These are phyloP conservation scores for Prunus yedoensis DNA, from an alignment of 331 rosid species.

Conservation along the genomic window DNA sequence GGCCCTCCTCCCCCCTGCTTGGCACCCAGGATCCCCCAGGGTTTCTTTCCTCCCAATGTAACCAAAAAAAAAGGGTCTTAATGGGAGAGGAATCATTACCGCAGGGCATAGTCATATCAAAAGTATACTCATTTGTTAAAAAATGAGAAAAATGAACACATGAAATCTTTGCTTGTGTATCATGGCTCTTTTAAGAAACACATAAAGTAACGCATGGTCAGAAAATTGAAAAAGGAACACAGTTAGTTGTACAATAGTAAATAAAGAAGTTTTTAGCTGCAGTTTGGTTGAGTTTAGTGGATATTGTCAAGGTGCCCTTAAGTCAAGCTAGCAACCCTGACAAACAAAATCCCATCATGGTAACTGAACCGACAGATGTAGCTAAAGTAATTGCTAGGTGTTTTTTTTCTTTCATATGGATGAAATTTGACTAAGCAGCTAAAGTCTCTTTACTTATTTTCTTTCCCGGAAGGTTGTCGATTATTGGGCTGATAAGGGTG, in stretches of 20 bases:
- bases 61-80: no score
- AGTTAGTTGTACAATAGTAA: not conserved
- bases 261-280: not conserved
- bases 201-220: not conserved
- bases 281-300: not conserved
- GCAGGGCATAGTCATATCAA: no score
- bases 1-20: no score
- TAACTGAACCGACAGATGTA: no score
- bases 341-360: no score
- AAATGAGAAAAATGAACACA: not conserved
- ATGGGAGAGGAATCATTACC: no score
- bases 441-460: not conserved
- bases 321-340: no score
- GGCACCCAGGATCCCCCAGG: no score
- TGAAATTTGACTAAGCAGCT: not conserved
- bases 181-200: not conserved
- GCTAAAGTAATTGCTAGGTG: not conserved
- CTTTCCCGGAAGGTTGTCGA: conserved; percentile 20
- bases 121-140: no score
- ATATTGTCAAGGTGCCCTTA: no score
- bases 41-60: no score
- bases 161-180: not conserved
- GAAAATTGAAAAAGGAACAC: not conserved
- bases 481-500: conserved; percentile 39
- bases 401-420: not conserved